Conservation (phyloP, 1,284 basidiomycete species). For the Ustilago bromivora region DNA sequence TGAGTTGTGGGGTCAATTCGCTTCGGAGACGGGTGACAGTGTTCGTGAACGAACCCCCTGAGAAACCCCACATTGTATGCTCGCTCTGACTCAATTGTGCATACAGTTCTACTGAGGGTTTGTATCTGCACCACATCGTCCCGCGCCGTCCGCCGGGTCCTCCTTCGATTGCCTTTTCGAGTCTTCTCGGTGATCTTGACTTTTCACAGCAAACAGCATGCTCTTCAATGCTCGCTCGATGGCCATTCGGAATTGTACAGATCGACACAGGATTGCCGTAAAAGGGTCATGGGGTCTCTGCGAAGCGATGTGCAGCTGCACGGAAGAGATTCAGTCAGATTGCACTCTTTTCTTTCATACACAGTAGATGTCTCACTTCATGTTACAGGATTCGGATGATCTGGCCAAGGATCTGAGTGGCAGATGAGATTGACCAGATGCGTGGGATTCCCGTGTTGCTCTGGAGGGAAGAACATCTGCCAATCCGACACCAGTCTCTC, state of each 20-base stretch:
- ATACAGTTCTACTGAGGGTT: neutral
- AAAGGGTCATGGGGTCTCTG: constrained; percentile 10
- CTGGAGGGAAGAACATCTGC: constrained; percentile 39
- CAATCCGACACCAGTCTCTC: constrained; percentile 21
- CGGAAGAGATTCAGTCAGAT: neutral
- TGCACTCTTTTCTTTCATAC: neutral
- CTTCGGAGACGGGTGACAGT: neutral
- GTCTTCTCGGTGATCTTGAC: neutral
- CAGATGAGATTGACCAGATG: constrained; percentile 33
- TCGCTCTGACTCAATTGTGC: constrained; percentile 1
- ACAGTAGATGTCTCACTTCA: neutral
- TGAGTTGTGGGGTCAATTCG: neutral
- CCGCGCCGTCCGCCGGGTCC: too few species aligned
- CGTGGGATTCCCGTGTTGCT: constrained; percentile 19
- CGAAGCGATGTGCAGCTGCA: constrained; percentile 8
- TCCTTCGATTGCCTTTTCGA: neutral
- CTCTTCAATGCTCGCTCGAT: neutral
- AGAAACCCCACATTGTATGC: neutral
- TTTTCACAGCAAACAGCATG: neutral
- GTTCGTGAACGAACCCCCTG: neutral
- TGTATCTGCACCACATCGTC: constrained; percentile 1
- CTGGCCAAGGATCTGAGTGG: constrained; percentile 41
- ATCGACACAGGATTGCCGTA: neutral
- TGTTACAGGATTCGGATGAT: constrained; percentile 26
- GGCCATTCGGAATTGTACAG: neutral